A percentile compares a stretch with the other conserved stretches of the same genome.
phyloP scores from a whole-genome alignment of 2,329 filamentous ascomycete species.

The Nemania sp. region DNA sequence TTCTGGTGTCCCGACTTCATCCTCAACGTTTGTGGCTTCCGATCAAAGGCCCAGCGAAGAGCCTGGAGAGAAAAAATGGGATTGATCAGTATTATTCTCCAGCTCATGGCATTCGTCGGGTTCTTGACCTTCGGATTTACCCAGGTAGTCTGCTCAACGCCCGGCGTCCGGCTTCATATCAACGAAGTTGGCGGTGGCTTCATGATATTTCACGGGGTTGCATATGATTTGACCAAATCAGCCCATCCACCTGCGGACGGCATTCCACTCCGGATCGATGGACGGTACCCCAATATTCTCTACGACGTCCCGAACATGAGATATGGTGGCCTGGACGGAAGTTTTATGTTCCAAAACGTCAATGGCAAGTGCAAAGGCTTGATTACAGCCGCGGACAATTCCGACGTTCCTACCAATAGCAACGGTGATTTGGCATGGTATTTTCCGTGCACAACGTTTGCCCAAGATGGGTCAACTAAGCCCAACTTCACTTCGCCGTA shows the following conservation, averaged over 20 bases:
- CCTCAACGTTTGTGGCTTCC: constrained; percentile 83
- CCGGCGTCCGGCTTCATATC: constrained; percentile 73
- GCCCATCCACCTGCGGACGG: constrained; percentile 80
- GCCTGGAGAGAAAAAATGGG: constrained; percentile 99
- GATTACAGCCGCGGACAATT: constrained; percentile 72
- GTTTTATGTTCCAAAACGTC: constrained; percentile 97
- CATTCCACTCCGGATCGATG: constrained; percentile 61
- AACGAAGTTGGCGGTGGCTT: constrained; percentile 82
- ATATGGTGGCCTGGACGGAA: constrained; percentile 87
- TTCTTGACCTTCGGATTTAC: constrained; percentile 98
- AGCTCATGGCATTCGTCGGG: constrained; percentile 87
- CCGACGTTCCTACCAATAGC: constrained; percentile 78
- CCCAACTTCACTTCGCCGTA: constrained; percentile 75
- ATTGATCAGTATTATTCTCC: constrained; percentile 87
- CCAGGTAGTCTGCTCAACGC: constrained; percentile 77
- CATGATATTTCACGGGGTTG: constrained; percentile 95
- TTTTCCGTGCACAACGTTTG: constrained; percentile 89
- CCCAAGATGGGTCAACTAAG: constrained; percentile 84
- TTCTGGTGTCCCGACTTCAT: constrained; percentile 93
- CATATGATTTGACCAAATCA: constrained; percentile 80
- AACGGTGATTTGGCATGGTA: constrained; percentile 87
- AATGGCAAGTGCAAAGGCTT: constrained; percentile 94
- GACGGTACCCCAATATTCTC: constrained; percentile 73
- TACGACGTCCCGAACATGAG: constrained; percentile 77
- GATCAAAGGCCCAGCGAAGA: constrained; percentile 81